Conservation (phyloP, 75 land plant genomes). For the Pinus taeda region DNA sequence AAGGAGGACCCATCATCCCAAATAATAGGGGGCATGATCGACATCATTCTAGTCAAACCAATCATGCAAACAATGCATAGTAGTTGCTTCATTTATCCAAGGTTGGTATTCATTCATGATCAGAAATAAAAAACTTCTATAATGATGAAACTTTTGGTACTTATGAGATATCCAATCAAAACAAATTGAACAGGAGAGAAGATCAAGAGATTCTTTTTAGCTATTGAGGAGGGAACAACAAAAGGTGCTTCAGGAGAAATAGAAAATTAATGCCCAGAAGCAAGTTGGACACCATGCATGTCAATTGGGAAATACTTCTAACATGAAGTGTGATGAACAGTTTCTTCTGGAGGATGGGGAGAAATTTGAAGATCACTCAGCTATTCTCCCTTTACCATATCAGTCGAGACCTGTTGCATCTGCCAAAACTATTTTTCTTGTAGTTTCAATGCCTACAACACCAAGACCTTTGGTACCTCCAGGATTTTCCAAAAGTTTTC, state of each 20-base stretch:
- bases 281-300: conserved; percentile 18
- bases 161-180: conserved; percentile 58
- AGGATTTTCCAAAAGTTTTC: conserved; percentile 33
- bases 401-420: conserved; percentile 10
- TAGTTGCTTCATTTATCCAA: conserved; percentile 76
- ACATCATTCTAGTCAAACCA: conserved; percentile 25
- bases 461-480: conserved; percentile 74
- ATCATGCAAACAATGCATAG: conserved; percentile 58
- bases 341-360: neutral
- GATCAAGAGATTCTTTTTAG: conserved; percentile 89
- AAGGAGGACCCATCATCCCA: conserved; percentile 31
- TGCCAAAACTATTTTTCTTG: conserved; percentile 9
- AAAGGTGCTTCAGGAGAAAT: conserved; percentile 57
- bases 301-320: conserved; percentile 15
- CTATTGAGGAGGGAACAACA: conserved; percentile 89
- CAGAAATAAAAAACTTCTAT: conserved; percentile 50
- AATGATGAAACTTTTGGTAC: conserved; percentile 95
- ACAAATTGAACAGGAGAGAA: conserved; percentile 81
- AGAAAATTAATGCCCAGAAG: conserved; percentile 24
- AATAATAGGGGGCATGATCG: conserved; percentile 34
- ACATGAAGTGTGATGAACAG: conserved; percentile 22
- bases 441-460: conserved; percentile 23
- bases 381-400: conserved; percentile 2
- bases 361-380: conserved; percentile 15
- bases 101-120: conserved; percentile 46